These are phyloP conservation scores for Colletotrichum navitas DNA, from an alignment of 2,329 filamentous ascomycete species.

Conservation along the genomic window DNA sequence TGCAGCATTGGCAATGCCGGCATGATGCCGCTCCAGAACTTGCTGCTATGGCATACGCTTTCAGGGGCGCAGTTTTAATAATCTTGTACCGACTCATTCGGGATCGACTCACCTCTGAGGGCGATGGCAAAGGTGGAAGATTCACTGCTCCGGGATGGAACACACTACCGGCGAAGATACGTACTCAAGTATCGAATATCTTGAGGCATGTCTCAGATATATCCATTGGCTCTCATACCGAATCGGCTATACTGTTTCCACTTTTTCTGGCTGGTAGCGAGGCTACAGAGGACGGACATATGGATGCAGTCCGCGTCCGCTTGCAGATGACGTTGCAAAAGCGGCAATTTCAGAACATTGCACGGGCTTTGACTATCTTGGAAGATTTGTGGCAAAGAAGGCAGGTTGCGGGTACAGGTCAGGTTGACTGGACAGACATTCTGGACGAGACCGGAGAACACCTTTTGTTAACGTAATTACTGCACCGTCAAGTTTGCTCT, in stretches of 20 bases:
- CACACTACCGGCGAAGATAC: conserved; percentile 29
- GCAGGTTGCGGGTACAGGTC: not conserved
- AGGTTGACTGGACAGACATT: conserved; percentile 30
- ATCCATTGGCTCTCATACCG: conserved; percentile 29
- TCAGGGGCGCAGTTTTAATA: conserved; percentile 28
- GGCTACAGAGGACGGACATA: conserved; percentile 27
- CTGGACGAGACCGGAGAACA: conserved; percentile 27
- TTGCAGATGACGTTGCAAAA: conserved; percentile 35
- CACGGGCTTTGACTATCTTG: conserved; percentile 8
- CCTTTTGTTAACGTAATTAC: conserved; percentile 17
- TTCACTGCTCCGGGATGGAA: not conserved
- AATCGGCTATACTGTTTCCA: conserved; percentile 39
- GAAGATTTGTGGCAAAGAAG: conserved; percentile 36
- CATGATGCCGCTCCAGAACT: conserved; percentile 20
- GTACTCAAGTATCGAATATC: conserved; percentile 32
- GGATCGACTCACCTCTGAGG: conserved; percentile 1
- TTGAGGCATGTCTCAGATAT: conserved; percentile 24
- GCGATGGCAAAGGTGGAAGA: not conserved
- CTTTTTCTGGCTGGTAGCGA: conserved; percentile 40
- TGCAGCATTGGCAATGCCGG: conserved; percentile 32
- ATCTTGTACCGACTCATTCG: conserved; percentile 30
- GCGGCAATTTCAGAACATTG: conserved; percentile 31
- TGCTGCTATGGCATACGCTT: conserved; percentile 27
- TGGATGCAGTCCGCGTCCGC: conserved; percentile 27
- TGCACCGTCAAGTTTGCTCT: not conserved